Percentiles rank a stretch among this genome's conserved stretches.
phyloP scores from a whole-genome alignment of 1,139 yeast species.

The Hansenula lynferdii region DNA sequence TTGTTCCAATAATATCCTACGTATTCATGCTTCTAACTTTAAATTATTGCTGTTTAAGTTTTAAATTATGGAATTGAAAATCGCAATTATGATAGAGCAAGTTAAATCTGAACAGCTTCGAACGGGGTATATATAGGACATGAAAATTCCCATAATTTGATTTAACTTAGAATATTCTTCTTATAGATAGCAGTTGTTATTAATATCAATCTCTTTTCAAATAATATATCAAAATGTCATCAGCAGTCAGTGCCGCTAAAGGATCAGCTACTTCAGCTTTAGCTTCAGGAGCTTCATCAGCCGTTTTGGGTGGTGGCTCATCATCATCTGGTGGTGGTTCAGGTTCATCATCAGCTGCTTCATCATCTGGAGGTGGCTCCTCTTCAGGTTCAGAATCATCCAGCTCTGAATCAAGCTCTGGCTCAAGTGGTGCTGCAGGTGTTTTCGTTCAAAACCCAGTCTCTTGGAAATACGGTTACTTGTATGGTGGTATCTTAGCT shows the following conservation, averaged over 20 bases:
- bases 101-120: too few relatives aligned
- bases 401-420: neutral
- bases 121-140: too few relatives aligned
- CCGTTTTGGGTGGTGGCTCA: conserved; percentile 5
- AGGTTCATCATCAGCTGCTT: conserved; percentile 4
- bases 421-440: conserved; percentile 2
- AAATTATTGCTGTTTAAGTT: too few relatives aligned
- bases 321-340: conserved; percentile 6
- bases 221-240: neutral
- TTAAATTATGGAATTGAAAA: too few relatives aligned
- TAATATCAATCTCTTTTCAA: too few relatives aligned
- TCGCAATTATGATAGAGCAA: too few relatives aligned
- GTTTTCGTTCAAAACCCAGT: conserved; percentile 4
- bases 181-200: too few relatives aligned
- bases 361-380: conserved; percentile 4
- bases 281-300: conserved; percentile 9
- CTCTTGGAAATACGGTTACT: conserved; percentile 2
- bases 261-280: conserved; percentile 6
- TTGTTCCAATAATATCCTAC: too few relatives aligned
- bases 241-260: neutral
- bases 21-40: too few relatives aligned
- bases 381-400: neutral
- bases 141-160: too few relatives aligned
- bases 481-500: conserved; percentile 3
- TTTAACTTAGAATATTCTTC: too few relatives aligned